Evolutionary conservation across 805 yeast species (phyloP).

Genomic region (Starmerella asiatica): DNA sequence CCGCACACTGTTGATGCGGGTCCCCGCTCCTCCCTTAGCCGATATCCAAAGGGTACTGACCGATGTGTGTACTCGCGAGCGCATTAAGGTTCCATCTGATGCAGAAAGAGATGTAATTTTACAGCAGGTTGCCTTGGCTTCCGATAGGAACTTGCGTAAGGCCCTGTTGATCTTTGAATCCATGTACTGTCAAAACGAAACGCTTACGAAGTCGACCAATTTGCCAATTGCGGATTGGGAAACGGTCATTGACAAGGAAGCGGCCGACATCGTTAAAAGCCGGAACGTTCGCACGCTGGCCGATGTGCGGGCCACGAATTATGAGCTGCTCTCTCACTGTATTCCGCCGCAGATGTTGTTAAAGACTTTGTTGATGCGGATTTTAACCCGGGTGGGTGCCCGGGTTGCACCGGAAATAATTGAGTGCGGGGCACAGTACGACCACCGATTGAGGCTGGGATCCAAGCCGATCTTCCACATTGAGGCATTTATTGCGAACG

Average conservation of each 20-base stretch:
- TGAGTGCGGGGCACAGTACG: slow-evolving; percentile 46
- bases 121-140: slow-evolving; percentile 38
- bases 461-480: slow-evolving; percentile 82
- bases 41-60: slow-evolving; percentile 48
- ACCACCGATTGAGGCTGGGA: slow-evolving; percentile 78
- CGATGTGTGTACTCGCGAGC: slow-evolving; percentile 46
- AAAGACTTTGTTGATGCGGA: slow-evolving; percentile 37
- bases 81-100: slow-evolving; percentile 27
- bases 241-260: slow-evolving; percentile 54
- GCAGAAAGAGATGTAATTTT: slow-evolving; percentile 34
- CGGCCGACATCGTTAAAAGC: slow-evolving; percentile 44
- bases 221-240: slow-evolving; percentile 81
- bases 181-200: slow-evolving; percentile 31
- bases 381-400: slow-evolving; percentile 24
- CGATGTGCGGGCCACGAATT: slow-evolving; percentile 49
- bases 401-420: slow-evolving; percentile 29
- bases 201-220: slow-evolving; percentile 30
- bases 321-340: slow-evolving; percentile 83
- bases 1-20: slow-evolving; percentile 75
- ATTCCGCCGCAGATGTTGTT: slow-evolving; percentile 78
- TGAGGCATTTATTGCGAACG: slow-evolving; percentile 84
- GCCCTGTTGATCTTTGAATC: slow-evolving; percentile 75
- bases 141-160: slow-evolving; percentile 63
- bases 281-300: slow-evolving; percentile 41
- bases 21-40: slow-evolving; percentile 58